Evolutionary conservation across 768 basidiomycete genomes (phyloP).

Genomic region (Nidularia pulvinata): DNA sequence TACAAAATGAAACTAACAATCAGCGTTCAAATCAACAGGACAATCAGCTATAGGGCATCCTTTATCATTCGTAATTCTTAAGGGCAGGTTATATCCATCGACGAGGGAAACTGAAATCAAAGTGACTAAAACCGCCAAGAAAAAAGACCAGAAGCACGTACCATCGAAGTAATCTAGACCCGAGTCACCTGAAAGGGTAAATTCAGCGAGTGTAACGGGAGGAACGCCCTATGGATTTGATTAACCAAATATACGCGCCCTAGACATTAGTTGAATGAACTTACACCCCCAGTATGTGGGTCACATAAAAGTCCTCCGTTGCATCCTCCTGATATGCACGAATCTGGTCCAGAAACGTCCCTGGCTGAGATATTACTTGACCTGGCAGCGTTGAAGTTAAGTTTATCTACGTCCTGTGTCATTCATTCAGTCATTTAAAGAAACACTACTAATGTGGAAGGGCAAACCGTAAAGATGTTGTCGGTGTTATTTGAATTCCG

Average conservation of each 20-base stretch:
- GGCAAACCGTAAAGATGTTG: too few species aligned
- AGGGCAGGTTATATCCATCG: conserved; percentile 55
- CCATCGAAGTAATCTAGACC: conserved; percentile 53
- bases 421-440: too few species aligned
- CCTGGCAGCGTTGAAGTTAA: too few species aligned
- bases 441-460: too few species aligned
- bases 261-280: background rate
- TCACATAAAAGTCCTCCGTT: conserved; percentile 59
- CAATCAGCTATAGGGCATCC: too few species aligned
- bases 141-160: conserved; percentile 11
- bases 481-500: too few species aligned
- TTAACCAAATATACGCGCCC: background rate
- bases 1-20: too few species aligned
- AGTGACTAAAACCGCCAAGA: background rate
- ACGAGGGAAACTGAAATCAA: conserved; percentile 46
- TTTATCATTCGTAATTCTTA: conserved; percentile 40
- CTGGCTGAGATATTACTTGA: too few species aligned
- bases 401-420: too few species aligned
- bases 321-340: conserved; percentile 62
- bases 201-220: conserved; percentile 60
- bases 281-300: background rate
- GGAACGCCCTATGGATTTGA: conserved; percentile 35
- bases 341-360: conserved; percentile 36
- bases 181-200: conserved; percentile 37
- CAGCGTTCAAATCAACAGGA: too few species aligned